Conservation (phyloP, 805 yeast species). For the Candida michaelii region DNA sequence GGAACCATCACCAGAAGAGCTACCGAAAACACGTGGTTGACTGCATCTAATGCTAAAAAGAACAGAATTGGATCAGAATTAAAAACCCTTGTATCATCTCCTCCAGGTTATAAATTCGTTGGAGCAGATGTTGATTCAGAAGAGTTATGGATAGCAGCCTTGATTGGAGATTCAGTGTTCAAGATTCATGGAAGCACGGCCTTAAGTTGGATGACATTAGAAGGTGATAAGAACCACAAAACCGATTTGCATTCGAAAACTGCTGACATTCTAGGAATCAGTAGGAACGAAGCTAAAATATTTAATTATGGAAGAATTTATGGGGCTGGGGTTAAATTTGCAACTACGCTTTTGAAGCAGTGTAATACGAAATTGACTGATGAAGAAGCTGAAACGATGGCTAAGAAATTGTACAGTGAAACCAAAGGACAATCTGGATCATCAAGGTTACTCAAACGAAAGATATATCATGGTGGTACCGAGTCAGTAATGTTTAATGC, state of each 20-base stretch:
- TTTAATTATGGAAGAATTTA: conserved; percentile 97
- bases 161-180: conserved; percentile 89
- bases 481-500: conserved; percentile 91
- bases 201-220: conserved; percentile 98
- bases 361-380: conserved; percentile 74
- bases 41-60: conserved; percentile 91
- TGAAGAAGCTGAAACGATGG: conserved; percentile 61
- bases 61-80: conserved; percentile 90
- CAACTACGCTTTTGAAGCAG: conserved; percentile 77
- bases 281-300: conserved; percentile 88
- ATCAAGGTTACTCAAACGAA: conserved; percentile 25
- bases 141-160: conserved; percentile 96
- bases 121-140: conserved; percentile 99
- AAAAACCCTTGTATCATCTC: conserved; percentile 83
- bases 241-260: conserved; percentile 96
- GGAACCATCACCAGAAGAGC: conserved; percentile 97
- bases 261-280: conserved; percentile 83
- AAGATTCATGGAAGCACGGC: conserved; percentile 94
- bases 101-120: conserved; percentile 84
- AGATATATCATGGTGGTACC: conserved; percentile 80
- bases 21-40: conserved; percentile 95
- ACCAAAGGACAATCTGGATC: conserved; percentile 68
- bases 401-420: conserved; percentile 66
- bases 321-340: conserved; percentile 95
- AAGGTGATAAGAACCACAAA: conserved; percentile 87